Evolutionary conservation across 495 filamentous ascomycete genomes (phyloP).

Genomic region (Hypoxylon crocopeplum): DNA sequence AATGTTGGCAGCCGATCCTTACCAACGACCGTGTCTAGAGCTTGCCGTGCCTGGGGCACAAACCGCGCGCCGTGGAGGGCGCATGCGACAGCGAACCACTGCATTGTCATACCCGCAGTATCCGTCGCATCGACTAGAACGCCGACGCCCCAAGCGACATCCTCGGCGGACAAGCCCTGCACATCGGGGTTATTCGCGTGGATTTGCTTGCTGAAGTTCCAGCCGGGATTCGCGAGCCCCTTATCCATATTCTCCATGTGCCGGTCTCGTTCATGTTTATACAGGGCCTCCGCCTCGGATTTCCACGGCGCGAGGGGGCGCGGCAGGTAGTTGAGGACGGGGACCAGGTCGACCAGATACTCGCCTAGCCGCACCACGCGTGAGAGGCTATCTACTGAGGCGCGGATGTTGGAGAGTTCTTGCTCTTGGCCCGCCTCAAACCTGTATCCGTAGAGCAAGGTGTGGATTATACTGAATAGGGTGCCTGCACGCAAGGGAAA

Average conservation of each 20-base stretch:
- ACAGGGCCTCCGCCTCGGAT: constrained; percentile 40
- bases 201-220: constrained; percentile 22
- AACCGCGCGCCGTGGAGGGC: constrained; percentile 25
- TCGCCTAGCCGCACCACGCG: constrained; percentile 32
- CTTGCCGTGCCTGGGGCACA: constrained; percentile 47
- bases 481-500: constrained; percentile 25
- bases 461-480: constrained; percentile 38
- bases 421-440: constrained; percentile 43
- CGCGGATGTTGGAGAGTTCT: constrained; percentile 28
- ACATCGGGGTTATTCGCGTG: not conserved
- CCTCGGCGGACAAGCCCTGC: constrained; percentile 6
- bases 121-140: constrained; percentile 35
- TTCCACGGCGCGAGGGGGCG: constrained; percentile 58
- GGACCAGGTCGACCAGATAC: constrained; percentile 15
- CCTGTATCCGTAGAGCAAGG: constrained; percentile 49
- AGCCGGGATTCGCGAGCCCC: not conserved
- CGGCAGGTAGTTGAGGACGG: constrained; percentile 21
- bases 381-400: constrained; percentile 1
- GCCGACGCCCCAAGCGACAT: constrained; percentile 36
- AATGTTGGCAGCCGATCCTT: constrained; percentile 51
- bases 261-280: not conserved
- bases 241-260: constrained; percentile 4
- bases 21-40: constrained; percentile 57
- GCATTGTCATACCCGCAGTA: constrained; percentile 18
- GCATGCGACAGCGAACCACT: constrained; percentile 30